Conservation (phyloP, 2,329 filamentous ascomycete species). For the Pseudogymnoascus sp. region DNA sequence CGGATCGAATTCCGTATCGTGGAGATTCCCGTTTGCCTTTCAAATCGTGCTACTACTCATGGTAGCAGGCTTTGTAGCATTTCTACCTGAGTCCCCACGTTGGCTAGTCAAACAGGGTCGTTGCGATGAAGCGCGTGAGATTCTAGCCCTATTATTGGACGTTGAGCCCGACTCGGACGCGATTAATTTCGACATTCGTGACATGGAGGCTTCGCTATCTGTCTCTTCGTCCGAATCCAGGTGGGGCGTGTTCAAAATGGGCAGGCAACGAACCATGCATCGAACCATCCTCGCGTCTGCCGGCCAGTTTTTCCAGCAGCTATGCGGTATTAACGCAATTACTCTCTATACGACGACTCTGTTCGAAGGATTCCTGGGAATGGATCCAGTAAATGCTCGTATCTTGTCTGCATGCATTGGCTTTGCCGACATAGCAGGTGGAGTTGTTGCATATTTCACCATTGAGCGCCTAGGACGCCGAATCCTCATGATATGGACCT, state of each 20-base stretch:
- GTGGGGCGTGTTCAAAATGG: neutral
- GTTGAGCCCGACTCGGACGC: slow-evolving; percentile 7
- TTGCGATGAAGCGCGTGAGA: slow-evolving; percentile 6
- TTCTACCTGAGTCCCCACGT: slow-evolving; percentile 13
- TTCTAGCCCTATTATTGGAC: neutral
- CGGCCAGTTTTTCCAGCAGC: slow-evolving; percentile 41
- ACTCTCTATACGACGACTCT: slow-evolving; percentile 12
- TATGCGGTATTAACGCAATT: slow-evolving; percentile 34
- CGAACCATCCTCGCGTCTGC: slow-evolving; percentile 2
- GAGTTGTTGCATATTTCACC: slow-evolving; percentile 19
- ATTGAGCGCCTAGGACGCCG: slow-evolving; percentile 14
- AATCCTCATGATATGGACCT: slow-evolving; percentile 7
- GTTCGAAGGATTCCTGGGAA: slow-evolving; percentile 6
- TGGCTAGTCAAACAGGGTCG: slow-evolving; percentile 13
- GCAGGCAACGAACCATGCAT: neutral
- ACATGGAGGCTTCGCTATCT: neutral
- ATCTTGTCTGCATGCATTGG: slow-evolving; percentile 32
- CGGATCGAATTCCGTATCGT: slow-evolving; percentile 38
- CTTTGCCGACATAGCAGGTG: slow-evolving; percentile 51
- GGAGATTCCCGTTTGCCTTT: slow-evolving; percentile 55
- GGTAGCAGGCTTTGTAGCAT: slow-evolving; percentile 31
- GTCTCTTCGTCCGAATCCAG: neutral
- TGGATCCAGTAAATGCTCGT: neutral
- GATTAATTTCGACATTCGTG: slow-evolving; percentile 8
- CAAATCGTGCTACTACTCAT: slow-evolving; percentile 52